A percentile compares a stretch with the other conserved stretches of the same genome.
Conservation (phyloP, 2,329 filamentous ascomycete species). For the Calcarisporium arbuscula region DNA sequence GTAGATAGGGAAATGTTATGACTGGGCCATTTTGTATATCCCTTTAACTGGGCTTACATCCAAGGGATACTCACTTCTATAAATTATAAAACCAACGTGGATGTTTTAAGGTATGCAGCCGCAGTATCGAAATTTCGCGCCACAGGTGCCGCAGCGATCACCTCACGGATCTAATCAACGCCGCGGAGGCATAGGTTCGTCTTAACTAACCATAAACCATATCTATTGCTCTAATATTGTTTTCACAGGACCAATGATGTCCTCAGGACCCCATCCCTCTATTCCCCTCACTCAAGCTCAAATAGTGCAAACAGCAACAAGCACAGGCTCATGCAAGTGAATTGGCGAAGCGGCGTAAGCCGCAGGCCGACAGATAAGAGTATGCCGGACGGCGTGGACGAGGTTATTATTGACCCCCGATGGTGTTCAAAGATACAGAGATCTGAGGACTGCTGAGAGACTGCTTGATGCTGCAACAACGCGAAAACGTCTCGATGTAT, state of each 20-base stretch:
- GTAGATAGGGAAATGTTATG: too few relatives aligned
- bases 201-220: conserved; percentile 4
- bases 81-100: too few relatives aligned
- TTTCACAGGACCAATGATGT: conserved; percentile 48
- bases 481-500: conserved; percentile 85
- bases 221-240: conserved; percentile 7
- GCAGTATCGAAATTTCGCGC: conserved; percentile 45
- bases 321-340: conserved; percentile 51
- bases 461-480: conserved; percentile 88
- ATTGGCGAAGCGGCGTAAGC: conserved; percentile 70
- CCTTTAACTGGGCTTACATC: too few relatives aligned
- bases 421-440: conserved; percentile 73
- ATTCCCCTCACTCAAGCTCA: conserved; percentile 49
- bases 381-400: conserved; percentile 83
- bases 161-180: conserved; percentile 42
- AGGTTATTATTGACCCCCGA: conserved; percentile 70
- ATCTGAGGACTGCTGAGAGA: conserved; percentile 80
- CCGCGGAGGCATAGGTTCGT: conserved; percentile 48
- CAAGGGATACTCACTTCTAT: too few relatives aligned
- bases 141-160: conserved; percentile 43
- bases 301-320: conserved; percentile 44
- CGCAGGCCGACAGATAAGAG: conserved; percentile 93
- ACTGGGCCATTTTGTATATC: too few relatives aligned
- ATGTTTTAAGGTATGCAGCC: too few relatives aligned
- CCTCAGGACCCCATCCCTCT: conserved; percentile 43